phyloP scores from a whole-genome alignment of 2,329 filamentous ascomycete genomes.

The Aureobasidium musti region DNA sequence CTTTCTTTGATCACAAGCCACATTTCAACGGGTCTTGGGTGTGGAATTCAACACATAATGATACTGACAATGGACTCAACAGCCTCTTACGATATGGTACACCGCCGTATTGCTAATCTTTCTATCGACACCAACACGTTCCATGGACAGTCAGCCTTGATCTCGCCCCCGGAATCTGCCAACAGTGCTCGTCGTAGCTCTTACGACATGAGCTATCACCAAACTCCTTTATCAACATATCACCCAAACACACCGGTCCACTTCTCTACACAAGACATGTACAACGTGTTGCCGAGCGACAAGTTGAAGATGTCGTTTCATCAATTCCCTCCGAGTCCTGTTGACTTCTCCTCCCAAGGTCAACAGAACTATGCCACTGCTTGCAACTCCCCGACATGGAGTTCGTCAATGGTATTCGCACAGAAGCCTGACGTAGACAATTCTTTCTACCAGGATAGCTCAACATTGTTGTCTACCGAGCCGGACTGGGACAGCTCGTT shows the following conservation, averaged over 20 bases:
- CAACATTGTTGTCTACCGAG: background rate
- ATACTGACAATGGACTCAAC: conserved; percentile 10
- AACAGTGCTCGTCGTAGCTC: conserved; percentile 12
- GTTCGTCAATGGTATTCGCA: background rate
- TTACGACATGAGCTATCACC: conserved; percentile 12
- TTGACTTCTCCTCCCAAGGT: background rate
- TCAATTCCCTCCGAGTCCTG: conserved; percentile 11
- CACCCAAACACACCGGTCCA: conserved; percentile 15
- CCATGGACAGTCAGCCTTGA: background rate
- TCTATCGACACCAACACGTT: conserved; percentile 4
- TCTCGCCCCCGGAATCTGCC: conserved; percentile 8
- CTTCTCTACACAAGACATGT: background rate
- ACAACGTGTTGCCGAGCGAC: background rate
- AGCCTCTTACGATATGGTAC: background rate
- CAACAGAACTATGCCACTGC: background rate
- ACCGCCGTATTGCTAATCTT: background rate
- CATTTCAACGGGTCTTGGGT: conserved; percentile 19
- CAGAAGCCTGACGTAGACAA: conserved; percentile 5
- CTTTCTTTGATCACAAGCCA: conserved; percentile 16
- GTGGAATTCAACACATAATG: background rate
- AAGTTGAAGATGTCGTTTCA: background rate
- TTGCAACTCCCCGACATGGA: conserved; percentile 4
- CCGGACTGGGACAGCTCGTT: conserved; percentile 12
- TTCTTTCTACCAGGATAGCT: conserved; percentile 18
- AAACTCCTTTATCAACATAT: background rate